Evolutionary conservation across 169 alveolate species (phyloP).

Genomic region (Plasmodium gaboni): DNA sequence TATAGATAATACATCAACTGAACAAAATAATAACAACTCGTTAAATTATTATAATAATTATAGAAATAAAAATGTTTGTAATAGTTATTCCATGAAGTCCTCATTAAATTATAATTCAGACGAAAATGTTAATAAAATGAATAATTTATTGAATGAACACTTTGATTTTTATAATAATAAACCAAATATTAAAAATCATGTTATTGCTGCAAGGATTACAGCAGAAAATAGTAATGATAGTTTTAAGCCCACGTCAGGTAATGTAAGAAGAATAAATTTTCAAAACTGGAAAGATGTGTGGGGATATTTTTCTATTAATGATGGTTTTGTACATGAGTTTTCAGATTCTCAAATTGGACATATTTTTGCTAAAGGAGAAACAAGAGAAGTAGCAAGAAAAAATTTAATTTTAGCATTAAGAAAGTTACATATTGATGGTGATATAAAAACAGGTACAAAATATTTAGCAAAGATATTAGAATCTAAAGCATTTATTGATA

Average conservation of each 20-base stretch:
- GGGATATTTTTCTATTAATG: constrained; percentile 88
- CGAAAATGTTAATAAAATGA: neutral
- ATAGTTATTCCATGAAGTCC: too few relatives aligned
- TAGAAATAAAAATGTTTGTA: too few relatives aligned
- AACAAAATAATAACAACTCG: neutral
- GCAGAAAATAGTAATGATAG: constrained; percentile 92
- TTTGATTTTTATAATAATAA: constrained; percentile 75
- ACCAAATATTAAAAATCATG: constrained; percentile 78
- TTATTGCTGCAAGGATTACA: constrained; percentile 90
- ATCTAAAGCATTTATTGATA: constrained; percentile 81
- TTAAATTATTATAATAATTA: neutral
- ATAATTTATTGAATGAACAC: constrained; percentile 29
- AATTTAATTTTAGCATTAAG: constrained; percentile 83
- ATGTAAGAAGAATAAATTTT: constrained; percentile 78
- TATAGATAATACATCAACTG: neutral
- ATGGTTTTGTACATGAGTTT: constrained; percentile 89
- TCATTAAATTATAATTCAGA: too few relatives aligned
- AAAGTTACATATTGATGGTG: constrained; percentile 86
- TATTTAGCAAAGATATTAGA: constrained; percentile 83
- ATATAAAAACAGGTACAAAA: constrained; percentile 85
- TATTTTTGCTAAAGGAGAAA: constrained; percentile 88
- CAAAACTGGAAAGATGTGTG: constrained; percentile 84
- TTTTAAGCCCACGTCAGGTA: constrained; percentile 91
- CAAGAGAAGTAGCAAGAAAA: constrained; percentile 85
- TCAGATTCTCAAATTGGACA: constrained; percentile 94